Conservation (phyloP, 75 land plant genomes). For the Chamaecyparis obtusa region DNA sequence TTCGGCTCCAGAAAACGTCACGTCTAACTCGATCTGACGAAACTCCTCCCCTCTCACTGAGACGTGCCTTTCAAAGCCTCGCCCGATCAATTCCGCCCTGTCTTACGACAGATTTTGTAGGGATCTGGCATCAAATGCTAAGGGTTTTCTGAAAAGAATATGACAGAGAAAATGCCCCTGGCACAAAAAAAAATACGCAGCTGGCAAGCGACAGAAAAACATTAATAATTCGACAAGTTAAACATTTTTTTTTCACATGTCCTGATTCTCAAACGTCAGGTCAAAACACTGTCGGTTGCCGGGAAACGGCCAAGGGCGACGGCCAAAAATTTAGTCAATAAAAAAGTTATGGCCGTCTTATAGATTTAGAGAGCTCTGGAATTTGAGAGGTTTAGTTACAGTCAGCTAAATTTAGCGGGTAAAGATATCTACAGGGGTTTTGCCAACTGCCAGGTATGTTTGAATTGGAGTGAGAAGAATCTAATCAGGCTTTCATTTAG, state of each 20-base stretch:
- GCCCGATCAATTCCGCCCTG: neutral
- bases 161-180: neutral
- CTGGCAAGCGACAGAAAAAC: neutral
- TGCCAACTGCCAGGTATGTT: neutral
- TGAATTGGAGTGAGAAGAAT: neutral
- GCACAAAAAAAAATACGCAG: neutral
- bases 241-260: neutral
- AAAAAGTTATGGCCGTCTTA: neutral
- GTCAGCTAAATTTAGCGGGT: neutral
- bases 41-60: neutral
- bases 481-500: neutral
- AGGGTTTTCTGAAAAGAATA: neutral
- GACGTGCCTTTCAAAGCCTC: neutral
- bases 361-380: neutral
- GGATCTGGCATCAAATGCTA: neutral
- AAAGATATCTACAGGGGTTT: neutral
- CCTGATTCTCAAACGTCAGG: neutral
- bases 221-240: neutral
- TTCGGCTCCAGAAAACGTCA: neutral
- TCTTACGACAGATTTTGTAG: neutral
- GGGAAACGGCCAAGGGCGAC: neutral
- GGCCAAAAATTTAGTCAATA: neutral
- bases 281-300: neutral
- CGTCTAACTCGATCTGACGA: neutral
- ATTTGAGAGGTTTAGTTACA: neutral